Evolutionary conservation across 2,329 filamentous ascomycete species (phyloP).

Genomic region (Pseudogymnoascus sp.): DNA sequence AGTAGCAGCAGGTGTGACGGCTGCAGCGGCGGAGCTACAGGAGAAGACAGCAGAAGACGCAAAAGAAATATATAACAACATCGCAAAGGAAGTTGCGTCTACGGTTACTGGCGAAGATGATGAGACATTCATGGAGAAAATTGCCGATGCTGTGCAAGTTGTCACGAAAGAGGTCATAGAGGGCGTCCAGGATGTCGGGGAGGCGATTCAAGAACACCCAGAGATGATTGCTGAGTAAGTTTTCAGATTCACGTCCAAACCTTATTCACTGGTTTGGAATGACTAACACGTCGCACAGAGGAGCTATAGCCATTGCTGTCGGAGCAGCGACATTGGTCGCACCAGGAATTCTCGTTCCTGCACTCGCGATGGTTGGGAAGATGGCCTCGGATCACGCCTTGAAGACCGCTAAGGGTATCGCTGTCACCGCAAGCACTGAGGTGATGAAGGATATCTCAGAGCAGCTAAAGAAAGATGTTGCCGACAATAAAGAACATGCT

Average conservation of each 20-base stretch:
- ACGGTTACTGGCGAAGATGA: constrained; percentile 13
- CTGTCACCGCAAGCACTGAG: constrained; percentile 16
- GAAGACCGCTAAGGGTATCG: constrained; percentile 18
- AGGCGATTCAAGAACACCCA: constrained; percentile 20
- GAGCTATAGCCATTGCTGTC: constrained; percentile 20
- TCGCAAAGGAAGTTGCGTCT: constrained; percentile 16
- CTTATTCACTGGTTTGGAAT: background rate
- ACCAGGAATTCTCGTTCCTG: constrained; percentile 20
- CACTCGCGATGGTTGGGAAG: constrained; percentile 21
- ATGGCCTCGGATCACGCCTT: constrained; percentile 21
- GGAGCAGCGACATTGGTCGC: constrained; percentile 22
- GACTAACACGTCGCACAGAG: constrained; percentile 13
- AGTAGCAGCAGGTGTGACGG: constrained; percentile 10
- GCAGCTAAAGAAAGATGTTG: constrained; percentile 11
- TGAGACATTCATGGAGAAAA: constrained; percentile 14
- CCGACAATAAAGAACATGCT: background rate
- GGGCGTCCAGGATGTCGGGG: constrained; percentile 18
- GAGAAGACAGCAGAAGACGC: constrained; percentile 14
- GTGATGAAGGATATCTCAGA: constrained; percentile 20
- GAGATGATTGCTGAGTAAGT: constrained; percentile 23
- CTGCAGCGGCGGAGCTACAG: background rate
- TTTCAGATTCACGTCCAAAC: background rate
- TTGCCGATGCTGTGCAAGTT: constrained; percentile 16
- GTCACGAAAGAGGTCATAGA: constrained; percentile 18
- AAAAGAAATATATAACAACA: constrained; percentile 15